Evolutionary conservation across 1,139 yeast species (phyloP), one percentile per base, ranked within the genome.

Genomic region (Taphrina pruni): DNA sequence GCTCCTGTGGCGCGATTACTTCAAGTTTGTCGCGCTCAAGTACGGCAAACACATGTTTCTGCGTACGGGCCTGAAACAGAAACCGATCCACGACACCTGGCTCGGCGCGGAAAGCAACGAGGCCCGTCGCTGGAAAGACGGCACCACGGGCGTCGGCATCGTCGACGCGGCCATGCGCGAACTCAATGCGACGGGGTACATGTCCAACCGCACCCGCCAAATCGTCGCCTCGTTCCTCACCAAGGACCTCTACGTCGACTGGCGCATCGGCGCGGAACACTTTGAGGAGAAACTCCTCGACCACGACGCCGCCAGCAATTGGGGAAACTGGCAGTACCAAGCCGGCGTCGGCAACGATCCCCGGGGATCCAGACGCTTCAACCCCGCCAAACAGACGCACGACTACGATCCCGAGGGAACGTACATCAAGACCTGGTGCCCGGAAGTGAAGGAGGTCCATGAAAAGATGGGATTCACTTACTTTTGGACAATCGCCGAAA

Each of bases 141-240:
- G 66, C 61, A 69, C 62, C 51, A 70, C 67, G 11, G 67, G 67
- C 11, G 61, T 79, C 69, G 88, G 88, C 0, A 79, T 85, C 12
- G 83, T 85, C 4, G 88, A 85, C 74, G 88, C 88, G 0, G 80
- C 84, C 58, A 85, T 85, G 88, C 78, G 86, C 54, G 81, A 84
- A 73, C 75, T 85, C 50, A 75, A 79, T 43, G 76, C 78, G 21
- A 83, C 85, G 0, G 87, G 87, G 0, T 84, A 82, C 73, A 79
- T 85, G 79, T 84, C 82, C 72, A 85, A 85, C 74, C 76, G 88
- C 43, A 80, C 82, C 56, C 78, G 88, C 55, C 84, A 85, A 86
- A 81, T 85, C 57, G 83, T 80, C 52, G 85, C 87, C 1, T 80
- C 85, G 43, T 85, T 84, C 71, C 77, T 85, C 57, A 74, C 84